phyloP scores from a whole-genome alignment of 1,139 yeast genomes.

The Pichia sp. region DNA sequence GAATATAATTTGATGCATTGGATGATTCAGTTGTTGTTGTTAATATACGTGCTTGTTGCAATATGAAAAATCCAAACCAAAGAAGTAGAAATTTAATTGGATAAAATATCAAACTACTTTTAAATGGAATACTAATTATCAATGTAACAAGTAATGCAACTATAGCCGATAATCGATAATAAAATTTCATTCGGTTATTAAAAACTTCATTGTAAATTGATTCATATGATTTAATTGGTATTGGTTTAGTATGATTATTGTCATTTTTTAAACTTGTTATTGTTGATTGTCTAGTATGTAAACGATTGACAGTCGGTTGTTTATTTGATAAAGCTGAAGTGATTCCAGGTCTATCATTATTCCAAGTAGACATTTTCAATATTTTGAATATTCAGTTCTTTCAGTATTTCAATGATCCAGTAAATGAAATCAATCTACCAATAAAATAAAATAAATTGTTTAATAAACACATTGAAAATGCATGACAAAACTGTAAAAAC shows the following conservation, averaged over 20 bases:
- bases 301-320: not conserved
- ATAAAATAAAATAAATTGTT: no score
- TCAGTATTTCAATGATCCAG: no score
- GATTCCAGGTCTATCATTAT: not conserved
- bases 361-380: not conserved
- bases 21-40: constrained; percentile 48
- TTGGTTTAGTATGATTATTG: not conserved
- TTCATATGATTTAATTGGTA: constrained; percentile 3
- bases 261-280: not conserved
- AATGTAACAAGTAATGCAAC: constrained; percentile 29
- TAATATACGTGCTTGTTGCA: constrained; percentile 45
- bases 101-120: constrained; percentile 22
- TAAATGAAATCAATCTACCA: no score
- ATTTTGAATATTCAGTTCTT: no score
- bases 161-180: constrained; percentile 31
- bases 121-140: constrained; percentile 14
- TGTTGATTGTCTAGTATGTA: no score
- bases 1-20: constrained; percentile 43
- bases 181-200: constrained; percentile 25
- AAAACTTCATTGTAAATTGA: constrained; percentile 16
- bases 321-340: no score
- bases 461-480: no score
- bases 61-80: constrained; percentile 34
- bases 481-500: no score
- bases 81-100: constrained; percentile 30